phyloP scores from a whole-genome alignment of 805 yeast species.

The Cyberlindnera meyerae region DNA sequence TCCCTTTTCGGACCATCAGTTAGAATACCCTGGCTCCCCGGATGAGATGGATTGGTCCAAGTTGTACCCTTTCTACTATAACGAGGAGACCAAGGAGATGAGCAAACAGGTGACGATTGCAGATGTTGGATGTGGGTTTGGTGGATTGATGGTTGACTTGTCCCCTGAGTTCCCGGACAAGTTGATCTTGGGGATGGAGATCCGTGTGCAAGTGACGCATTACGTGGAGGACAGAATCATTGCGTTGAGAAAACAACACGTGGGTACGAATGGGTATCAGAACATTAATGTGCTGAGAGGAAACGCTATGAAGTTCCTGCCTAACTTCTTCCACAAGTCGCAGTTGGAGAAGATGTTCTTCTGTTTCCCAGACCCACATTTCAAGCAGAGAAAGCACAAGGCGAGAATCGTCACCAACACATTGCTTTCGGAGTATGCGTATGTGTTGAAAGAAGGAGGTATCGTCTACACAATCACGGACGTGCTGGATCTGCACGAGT shows the following conservation, averaged over 20 bases:
- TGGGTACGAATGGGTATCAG: slow-evolving; percentile 48
- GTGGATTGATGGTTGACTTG: slow-evolving; percentile 79
- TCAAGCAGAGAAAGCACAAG: slow-evolving; percentile 95
- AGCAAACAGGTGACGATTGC: slow-evolving; percentile 72
- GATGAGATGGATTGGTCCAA: slow-evolving; percentile 81
- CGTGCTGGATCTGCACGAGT: slow-evolving; percentile 84
- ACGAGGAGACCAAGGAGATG: slow-evolving; percentile 37
- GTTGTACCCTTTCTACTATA: slow-evolving; percentile 60
- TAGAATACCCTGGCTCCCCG: slow-evolving; percentile 84
- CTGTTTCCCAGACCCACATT: slow-evolving; percentile 99
- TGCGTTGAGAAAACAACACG: slow-evolving; percentile 60
- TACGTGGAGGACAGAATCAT: slow-evolving; percentile 93
- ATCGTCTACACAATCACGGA: slow-evolving; percentile 92
- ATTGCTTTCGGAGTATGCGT: slow-evolving; percentile 86
- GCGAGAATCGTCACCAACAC: slow-evolving; percentile 93
- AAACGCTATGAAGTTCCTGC: slow-evolving; percentile 95
- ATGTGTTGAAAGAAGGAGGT: slow-evolving; percentile 81
- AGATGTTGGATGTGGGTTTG: slow-evolving; percentile 97
- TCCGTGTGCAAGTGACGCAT: slow-evolving; percentile 94
- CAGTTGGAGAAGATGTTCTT: slow-evolving; percentile 91
- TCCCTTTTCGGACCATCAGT: slow-evolving; percentile 91
- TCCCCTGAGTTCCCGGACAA: slow-evolving; percentile 72
- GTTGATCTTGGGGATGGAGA: slow-evolving; percentile 91
- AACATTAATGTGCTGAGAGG: slow-evolving; percentile 90
- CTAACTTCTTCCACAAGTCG: slow-evolving; percentile 81